Conservation (phyloP, 352 stramenopile species). For the Phytophthora megakarya region DNA sequence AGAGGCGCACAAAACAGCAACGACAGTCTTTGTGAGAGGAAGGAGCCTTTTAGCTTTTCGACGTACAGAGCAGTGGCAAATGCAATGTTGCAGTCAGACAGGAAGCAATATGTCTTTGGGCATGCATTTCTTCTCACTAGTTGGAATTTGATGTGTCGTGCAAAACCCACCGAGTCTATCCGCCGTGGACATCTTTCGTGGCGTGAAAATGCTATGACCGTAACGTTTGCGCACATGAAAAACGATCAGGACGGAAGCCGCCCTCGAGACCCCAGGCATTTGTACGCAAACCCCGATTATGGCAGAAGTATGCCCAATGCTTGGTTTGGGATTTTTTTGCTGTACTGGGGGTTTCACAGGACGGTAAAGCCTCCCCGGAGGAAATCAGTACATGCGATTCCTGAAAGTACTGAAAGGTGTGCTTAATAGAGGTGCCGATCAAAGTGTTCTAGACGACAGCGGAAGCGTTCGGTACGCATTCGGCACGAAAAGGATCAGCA, state of each 20-base stretch:
- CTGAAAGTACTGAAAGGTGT: slow-evolving; percentile 17
- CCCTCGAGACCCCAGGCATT: slow-evolving; percentile 25
- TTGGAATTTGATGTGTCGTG: slow-evolving; percentile 24
- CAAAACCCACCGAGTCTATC: slow-evolving; percentile 14
- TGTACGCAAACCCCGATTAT: slow-evolving; percentile 34
- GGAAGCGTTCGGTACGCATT: slow-evolving; percentile 30
- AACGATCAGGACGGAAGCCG: slow-evolving; percentile 32
- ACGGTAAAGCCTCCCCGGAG: slow-evolving; percentile 20
- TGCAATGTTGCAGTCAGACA: neutral
- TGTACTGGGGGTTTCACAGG: slow-evolving; percentile 8
- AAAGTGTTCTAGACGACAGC: neutral
- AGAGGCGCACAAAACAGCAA: slow-evolving; percentile 2
- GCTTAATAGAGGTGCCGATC: neutral
- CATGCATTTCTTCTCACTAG: slow-evolving; percentile 12
- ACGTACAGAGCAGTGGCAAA: slow-evolving; percentile 12
- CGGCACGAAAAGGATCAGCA: slow-evolving; percentile 20
- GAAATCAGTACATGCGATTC: slow-evolving; percentile 32
- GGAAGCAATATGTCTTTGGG: slow-evolving; percentile 10
- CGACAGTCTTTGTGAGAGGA: slow-evolving; percentile 3
- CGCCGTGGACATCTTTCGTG: slow-evolving; percentile 11
- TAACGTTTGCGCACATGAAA: slow-evolving; percentile 39
- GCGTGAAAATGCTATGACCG: slow-evolving; percentile 9
- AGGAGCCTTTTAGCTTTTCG: slow-evolving; percentile 16
- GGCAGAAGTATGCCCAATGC: slow-evolving; percentile 32
- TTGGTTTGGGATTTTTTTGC: slow-evolving; percentile 28